Conservation (phyloP, 176 grass and related monocot species). For the Otatea glauca region DNA sequence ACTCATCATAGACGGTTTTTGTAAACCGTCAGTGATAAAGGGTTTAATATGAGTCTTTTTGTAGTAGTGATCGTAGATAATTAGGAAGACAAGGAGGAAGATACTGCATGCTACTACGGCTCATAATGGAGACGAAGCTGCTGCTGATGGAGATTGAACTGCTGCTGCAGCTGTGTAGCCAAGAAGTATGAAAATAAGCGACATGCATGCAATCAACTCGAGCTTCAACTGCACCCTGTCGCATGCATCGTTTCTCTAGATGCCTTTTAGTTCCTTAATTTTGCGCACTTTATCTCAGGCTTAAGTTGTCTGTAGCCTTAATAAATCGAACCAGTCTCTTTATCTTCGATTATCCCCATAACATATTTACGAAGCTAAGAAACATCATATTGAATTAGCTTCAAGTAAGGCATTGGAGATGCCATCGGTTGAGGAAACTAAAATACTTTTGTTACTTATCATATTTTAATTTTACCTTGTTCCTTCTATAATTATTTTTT, state of each 20-base stretch:
- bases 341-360: background rate
- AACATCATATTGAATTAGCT: background rate
- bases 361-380: background rate
- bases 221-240: background rate
- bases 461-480: background rate
- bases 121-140: background rate
- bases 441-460: background rate
- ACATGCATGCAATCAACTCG: background rate
- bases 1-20: too few species aligned
- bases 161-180: conserved; percentile 7
- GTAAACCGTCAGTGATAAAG: too few species aligned
- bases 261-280: background rate
- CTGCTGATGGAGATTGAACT: background rate
- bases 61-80: conserved; percentile 16
- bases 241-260: background rate
- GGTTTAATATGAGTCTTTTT: too few species aligned
- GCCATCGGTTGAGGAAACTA: background rate
- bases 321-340: background rate
- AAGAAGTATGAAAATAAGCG: background rate
- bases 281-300: background rate
- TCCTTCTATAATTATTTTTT: too few species aligned
- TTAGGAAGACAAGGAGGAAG: background rate
- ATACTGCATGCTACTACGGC: background rate
- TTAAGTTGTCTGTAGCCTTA: background rate
- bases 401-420: background rate